Conservation (phyloP, 306 rosid genomes). For the Cucumis sativus region DNA sequence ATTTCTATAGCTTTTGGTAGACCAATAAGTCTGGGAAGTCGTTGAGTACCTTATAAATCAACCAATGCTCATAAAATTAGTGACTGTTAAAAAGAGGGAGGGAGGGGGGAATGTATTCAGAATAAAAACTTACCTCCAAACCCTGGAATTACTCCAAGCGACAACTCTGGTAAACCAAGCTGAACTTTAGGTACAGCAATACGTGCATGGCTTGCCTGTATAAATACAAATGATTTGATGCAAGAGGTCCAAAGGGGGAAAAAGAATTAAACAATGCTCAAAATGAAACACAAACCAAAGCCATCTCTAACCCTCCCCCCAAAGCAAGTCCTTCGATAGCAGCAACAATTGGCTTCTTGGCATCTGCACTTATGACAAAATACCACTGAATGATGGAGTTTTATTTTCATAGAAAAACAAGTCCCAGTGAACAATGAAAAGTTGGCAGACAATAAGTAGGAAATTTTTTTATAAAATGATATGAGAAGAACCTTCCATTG, state of each 20-base stretch:
- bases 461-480: background rate
- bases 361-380: slow-evolving; percentile 36
- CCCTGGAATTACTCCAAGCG: slow-evolving; percentile 92
- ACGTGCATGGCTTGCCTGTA: slow-evolving; percentile 93
- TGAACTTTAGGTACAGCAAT: slow-evolving; percentile 73
- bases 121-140: slow-evolving; percentile 63
- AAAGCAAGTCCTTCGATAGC: slow-evolving; percentile 92
- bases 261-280: background rate
- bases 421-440: background rate
- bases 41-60: slow-evolving; percentile 67
- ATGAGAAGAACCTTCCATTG: slow-evolving; percentile 53
- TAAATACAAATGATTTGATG: slow-evolving; percentile 1
- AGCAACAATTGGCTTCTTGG: slow-evolving; percentile 85
- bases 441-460: background rate
- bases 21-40: slow-evolving; percentile 95
- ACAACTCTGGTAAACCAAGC: slow-evolving; percentile 85
- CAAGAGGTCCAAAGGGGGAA: background rate
- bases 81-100: background rate
- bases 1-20: slow-evolving; percentile 71
- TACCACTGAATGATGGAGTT: background rate
- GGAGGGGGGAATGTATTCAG: background rate
- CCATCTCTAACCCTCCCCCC: slow-evolving; percentile 96
- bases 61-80: slow-evolving; percentile 20
- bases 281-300: slow-evolving; percentile 55
- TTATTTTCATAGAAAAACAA: background rate